These are phyloP conservation scores for Thielaviopsis musarum DNA, from an alignment of 2,329 filamentous ascomycete species.

Conservation along the genomic window DNA sequence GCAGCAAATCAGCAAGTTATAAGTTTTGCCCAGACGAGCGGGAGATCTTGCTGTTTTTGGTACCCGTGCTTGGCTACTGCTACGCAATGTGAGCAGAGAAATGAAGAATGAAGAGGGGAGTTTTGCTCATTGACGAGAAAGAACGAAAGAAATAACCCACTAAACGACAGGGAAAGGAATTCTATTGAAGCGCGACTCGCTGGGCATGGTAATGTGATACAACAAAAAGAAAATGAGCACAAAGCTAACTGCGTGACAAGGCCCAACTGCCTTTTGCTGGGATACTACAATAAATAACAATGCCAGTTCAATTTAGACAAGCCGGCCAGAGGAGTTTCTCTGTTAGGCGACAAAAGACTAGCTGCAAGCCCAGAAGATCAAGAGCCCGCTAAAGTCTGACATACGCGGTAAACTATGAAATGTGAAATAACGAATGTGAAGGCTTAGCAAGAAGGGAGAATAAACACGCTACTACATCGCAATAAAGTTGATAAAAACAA, in stretches of 20 bases:
- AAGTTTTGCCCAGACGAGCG: too few relatives aligned
- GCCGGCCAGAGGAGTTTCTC: neutral
- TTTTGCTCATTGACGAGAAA: neutral
- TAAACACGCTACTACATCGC: neutral
- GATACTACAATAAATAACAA: neutral
- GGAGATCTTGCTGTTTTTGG: too few relatives aligned
- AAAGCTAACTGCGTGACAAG: neutral
- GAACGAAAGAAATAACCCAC: neutral
- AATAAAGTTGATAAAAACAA: neutral
- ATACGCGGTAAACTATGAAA: neutral
- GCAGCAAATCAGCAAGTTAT: too few relatives aligned
- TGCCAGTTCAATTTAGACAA: neutral
- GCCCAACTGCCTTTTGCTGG: neutral
- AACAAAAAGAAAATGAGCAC: too few relatives aligned
- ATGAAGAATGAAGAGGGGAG: neutral
- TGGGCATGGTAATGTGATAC: too few relatives aligned
- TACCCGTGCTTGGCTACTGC: too few relatives aligned
- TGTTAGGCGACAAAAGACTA: neutral
- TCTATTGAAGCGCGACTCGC: neutral
- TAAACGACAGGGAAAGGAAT: neutral
- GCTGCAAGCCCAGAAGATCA: neutral
- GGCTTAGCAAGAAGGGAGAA: neutral
- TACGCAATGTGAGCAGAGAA: neutral
- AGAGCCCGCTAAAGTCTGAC: neutral
- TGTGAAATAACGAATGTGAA: neutral